Base-by-base conservation (phyloP, 352 stramenopile genomes). In the Phytophthora megakarya region DNA sequence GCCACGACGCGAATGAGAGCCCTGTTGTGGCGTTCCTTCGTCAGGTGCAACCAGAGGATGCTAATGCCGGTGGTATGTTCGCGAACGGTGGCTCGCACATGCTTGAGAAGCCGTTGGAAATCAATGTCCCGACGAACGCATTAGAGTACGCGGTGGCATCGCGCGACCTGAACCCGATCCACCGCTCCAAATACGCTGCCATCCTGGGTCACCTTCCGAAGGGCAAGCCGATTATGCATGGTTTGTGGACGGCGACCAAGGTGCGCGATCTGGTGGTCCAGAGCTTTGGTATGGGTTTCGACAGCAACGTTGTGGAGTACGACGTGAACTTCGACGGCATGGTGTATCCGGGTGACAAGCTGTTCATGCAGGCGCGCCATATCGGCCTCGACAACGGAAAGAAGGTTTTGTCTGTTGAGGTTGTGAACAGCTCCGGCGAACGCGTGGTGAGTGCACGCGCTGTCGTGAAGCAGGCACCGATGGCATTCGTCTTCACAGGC, bases 161-260 rank as follows among this genome's bases (percentile, higher is more conserved):
- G 33, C 81, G 86, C 25, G 89, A 96, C 49, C 49, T 95, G 65
- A 96, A 96, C 67, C 83, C 89, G 30, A 96, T 96, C 50, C 86
- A 96, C 55, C 83, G 88, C 5, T 94, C 86, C 11, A 74, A 70
- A 45, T 90, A 92, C 47, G 73, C 86, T 15, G 89, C 87, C 0
- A 72, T 88, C n/a, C 63, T 96, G 9, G 87, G 84, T 7, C 76
- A 85, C 38, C 73, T 96, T 45, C 87, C 89, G 15, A 66, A 80
- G 13, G 81, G 80, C 18, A 80, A 83, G 61, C 82, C 89, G 8
- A 94, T 96, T 66, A 94, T 95, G 82, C 87, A 96, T 55, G 89
- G 89, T 23, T 75, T 96, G 80, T 96, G 89, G 89, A 93, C 81
- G 21, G 86, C 84, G 3, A 90, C 78, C n/a, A 95, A 94, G 61